A percentile compares a stretch with the other conserved stretches of the same genome.
Evolutionary conservation across 1,139 yeast species (phyloP).

Genomic region (Saccharomyces pastorianus): DNA sequence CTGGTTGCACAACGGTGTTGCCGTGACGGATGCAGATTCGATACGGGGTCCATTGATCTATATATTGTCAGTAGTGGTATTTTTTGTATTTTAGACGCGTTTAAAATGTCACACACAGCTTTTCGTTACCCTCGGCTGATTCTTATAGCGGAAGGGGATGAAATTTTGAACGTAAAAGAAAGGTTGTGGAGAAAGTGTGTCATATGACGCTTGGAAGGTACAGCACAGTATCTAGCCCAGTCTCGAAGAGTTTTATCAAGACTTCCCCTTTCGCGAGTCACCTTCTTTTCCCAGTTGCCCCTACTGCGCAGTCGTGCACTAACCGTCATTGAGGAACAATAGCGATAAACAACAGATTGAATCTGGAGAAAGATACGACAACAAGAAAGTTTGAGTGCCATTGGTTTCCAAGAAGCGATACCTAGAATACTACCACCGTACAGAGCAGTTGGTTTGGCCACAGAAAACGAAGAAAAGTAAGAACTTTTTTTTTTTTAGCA

Average conservation of each 20-base stretch:
- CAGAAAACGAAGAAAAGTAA: not conserved
- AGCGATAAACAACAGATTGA: not conserved
- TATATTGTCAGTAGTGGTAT: too few relatives aligned
- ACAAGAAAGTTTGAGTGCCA: not conserved
- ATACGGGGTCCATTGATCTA: too few relatives aligned
- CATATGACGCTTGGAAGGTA: too few relatives aligned
- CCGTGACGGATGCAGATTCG: too few relatives aligned
- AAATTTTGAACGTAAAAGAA: not conserved
- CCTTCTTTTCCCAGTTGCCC: not conserved
- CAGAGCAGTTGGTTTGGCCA: too few relatives aligned
- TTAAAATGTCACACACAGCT: too few relatives aligned
- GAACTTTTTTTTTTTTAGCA: not conserved
- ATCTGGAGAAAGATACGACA: not conserved
- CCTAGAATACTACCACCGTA: too few relatives aligned
- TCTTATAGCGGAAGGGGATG: not conserved
- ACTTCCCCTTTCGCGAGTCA: not conserved
- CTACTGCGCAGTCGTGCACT: not conserved
- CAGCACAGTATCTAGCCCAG: not conserved
- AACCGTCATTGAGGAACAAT: not conserved
- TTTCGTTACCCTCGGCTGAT: not conserved
- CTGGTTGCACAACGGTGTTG: too few relatives aligned
- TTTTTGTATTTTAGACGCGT: too few relatives aligned
- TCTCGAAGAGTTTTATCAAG: not conserved
- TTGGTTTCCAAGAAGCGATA: not conserved
- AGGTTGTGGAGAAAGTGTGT: not conserved